These are phyloP conservation scores for Hypoxylon fragiforme DNA, from an alignment of 495 filamentous ascomycete genomes.

Conservation along the genomic window DNA sequence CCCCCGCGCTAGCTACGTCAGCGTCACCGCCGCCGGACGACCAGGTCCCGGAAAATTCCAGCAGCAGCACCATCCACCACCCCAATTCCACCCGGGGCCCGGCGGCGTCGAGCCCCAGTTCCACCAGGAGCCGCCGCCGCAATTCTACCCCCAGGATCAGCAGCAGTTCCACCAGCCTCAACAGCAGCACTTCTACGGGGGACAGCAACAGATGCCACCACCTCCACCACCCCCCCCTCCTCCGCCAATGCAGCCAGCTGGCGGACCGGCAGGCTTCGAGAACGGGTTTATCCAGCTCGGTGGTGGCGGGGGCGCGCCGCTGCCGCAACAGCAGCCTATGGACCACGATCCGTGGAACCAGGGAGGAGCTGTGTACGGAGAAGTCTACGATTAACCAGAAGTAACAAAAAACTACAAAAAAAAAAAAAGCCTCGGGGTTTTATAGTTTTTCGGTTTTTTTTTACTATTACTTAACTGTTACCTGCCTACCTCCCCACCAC, in stretches of 20 bases:
- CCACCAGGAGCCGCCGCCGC: conserved; percentile 1
- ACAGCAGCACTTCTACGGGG: conserved; percentile 14
- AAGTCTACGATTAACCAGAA: conserved; percentile 19
- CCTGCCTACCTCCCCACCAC: too few relatives aligned
- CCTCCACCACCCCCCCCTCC: conserved; percentile 24
- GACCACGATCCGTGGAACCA: conserved; percentile 18
- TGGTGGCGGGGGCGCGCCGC: conserved; percentile 18
- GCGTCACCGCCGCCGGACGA: conserved; percentile 1
- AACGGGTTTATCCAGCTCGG: conserved; percentile 36
- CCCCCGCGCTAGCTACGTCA: conserved; percentile 6
- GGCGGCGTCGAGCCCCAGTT: conserved; percentile 10
- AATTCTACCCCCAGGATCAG: conserved; percentile 9
- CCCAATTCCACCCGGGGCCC: conserved; percentile 14
- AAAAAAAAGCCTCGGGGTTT: too few relatives aligned
- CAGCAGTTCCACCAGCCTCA: conserved; percentile 10
- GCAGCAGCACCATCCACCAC: too few relatives aligned
- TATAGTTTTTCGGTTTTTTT: too few relatives aligned
- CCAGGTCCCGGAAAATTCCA: too few relatives aligned
- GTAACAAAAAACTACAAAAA: too few relatives aligned
- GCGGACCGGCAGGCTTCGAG: conserved; percentile 28
- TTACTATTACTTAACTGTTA: too few relatives aligned
- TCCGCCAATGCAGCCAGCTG: neutral
- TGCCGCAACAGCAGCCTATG: conserved; percentile 7
- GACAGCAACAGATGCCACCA: too few relatives aligned
- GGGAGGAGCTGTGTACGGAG: conserved; percentile 6